Conservation (phyloP, 2,329 filamentous ascomycete species). For the Basipetospora chlamydospora region DNA sequence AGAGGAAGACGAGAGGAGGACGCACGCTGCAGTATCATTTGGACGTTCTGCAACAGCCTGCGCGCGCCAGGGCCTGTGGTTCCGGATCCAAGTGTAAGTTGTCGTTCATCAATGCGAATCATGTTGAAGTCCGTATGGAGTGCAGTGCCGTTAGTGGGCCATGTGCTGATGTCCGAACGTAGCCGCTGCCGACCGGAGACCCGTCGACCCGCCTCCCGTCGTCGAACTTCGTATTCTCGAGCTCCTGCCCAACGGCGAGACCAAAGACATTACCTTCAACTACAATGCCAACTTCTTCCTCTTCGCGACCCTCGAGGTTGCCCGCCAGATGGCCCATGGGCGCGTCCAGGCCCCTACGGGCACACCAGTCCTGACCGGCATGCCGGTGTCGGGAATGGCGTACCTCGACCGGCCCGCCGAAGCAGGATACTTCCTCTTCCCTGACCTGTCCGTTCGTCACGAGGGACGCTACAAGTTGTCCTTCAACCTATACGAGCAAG, state of each 20-base stretch:
- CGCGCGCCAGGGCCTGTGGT: constrained; percentile 87
- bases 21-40: constrained; percentile 68
- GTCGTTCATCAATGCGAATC: not conserved
- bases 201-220: constrained; percentile 87
- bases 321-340: constrained; percentile 68
- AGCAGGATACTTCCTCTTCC: constrained; percentile 92
- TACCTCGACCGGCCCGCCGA: constrained; percentile 76
- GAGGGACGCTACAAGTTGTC: constrained; percentile 85
- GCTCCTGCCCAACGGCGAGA: constrained; percentile 39
- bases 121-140: not conserved
- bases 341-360: constrained; percentile 54
- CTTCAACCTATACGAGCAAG: constrained; percentile 88
- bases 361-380: constrained; percentile 79
- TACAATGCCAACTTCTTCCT: constrained; percentile 98
- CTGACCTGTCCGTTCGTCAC: constrained; percentile 87
- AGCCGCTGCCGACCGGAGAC: constrained; percentile 78
- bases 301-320: constrained; percentile 79
- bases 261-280: constrained; percentile 66
- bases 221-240: constrained; percentile 82
- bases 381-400: constrained; percentile 88
- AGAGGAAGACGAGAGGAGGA: constrained; percentile 51
- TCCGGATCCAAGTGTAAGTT: constrained; percentile 82
- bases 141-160: constrained; percentile 5
- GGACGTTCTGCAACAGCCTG: constrained; percentile 82
- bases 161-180: no score